A percentile compares a stretch with the other conserved stretches of the same genome.
Conservation (phyloP, 345 rosid genomes). For the Melaleuca alternifolia region DNA sequence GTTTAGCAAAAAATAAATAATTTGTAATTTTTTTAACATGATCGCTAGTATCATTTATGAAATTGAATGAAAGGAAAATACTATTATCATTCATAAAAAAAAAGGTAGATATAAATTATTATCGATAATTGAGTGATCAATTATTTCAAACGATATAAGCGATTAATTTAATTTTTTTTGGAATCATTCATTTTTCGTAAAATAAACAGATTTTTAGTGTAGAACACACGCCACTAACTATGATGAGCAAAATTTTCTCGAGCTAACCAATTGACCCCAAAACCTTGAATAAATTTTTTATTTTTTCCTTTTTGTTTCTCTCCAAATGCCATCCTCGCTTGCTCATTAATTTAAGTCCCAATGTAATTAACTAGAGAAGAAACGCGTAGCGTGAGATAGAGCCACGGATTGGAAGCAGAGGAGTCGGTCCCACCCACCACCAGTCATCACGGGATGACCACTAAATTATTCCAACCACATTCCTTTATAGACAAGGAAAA, state of each 20-base stretch:
- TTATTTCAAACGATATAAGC: no score
- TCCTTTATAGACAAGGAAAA: neutral
- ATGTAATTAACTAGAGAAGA: neutral
- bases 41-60: neutral
- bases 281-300: neutral
- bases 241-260: no score
- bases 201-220: no score
- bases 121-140: rapidly evolving
- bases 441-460: neutral
- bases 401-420: neutral
- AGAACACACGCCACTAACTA: neutral
- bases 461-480: neutral
- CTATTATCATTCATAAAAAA: neutral
- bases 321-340: neutral
- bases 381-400: neutral
- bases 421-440: neutral
- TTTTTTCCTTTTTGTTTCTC: neutral
- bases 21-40: neutral
- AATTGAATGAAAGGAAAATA: neutral
- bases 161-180: no score
- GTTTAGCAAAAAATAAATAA: neutral
- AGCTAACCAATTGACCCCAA: neutral
- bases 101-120: neutral
- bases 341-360: neutral
- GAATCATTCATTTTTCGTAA: neutral